Evolutionary conservation across 2,329 filamentous ascomycete genomes (phyloP), one percentile per base, ranked within the genome.

Genomic region (Phialophora chinensis): DNA sequence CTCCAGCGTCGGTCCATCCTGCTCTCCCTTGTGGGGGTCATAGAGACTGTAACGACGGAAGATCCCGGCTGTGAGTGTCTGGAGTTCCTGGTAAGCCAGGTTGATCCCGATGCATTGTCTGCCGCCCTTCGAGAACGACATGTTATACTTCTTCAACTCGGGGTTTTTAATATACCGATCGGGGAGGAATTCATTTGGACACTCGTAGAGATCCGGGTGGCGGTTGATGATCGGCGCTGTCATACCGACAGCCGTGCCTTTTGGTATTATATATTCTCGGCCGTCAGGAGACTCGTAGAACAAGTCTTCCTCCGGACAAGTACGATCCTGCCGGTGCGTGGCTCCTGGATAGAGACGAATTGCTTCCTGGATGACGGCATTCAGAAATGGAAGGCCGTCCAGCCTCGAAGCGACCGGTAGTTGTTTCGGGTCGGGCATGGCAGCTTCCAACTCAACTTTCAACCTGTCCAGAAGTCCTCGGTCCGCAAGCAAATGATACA

Each of bases 71-170:
- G 53, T 55, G 14, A 55, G 31, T 6, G 53, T 31, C 53, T 55
- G 53, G 23, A 33, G 29, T 35, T 55, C 53, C 53, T 55, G 53
- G 53, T 55, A 55, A 20, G 53, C 53, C 8, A 55, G 53, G 29
- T 35, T 55, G 53, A 55, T 55, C 4, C 53, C 53, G 29, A 55
- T 31, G 29, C 53, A 55, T 35, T 55, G 53, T n/a, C 53, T 55
- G 4, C 53, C 53, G 6, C 53, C 53, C 29, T 55, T 55, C 27
- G 53, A 55, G 53, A 33, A 55, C 14, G 53, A 55, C 25, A 55
- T 31, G 12, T 31, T 31, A 35, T 55, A 55, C 53, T 55, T 55
- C 29, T 55, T 55, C 53, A 55, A 25, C 53, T 55, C 25, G 23
- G 53, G 53, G 29, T 35, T 55, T 12, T 35, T 10, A 23, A 55